Evolutionary conservation across 2,329 filamentous ascomycete genomes (phyloP), one percentile per base, ranked within the genome.

Genomic region (Trichophyton equinum): DNA sequence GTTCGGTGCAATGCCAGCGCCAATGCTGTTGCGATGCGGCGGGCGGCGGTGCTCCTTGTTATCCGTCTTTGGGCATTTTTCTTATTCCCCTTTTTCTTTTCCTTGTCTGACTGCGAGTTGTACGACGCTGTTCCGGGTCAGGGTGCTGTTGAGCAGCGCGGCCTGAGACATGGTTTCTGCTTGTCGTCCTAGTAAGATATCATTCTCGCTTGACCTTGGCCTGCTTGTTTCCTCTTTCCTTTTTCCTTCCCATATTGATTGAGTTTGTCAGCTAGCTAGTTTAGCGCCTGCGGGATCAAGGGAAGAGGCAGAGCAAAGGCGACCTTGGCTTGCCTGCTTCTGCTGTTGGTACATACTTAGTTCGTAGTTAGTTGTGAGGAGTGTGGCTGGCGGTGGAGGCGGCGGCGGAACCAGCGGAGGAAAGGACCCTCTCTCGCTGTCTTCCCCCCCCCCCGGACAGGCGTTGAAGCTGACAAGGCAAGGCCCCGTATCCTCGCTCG

Each of bases 111-210:
- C 46, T 51, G 46, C 49, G n/a, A 53, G 22, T 25, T 53, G 49
- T 53, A 30, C 49, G 49, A 53, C 49, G 18, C n/a, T 44, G 49
- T 20, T 30, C 49, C 49, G 49, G 49, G 49, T 13, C 49, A 38
- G 33, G 20, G 49, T 33, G 49, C 5, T 53, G 49, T 5, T 53
- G 46, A 22, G 22, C n/a, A 22, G 22, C n/a, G 49, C 15, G 49
- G 22, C 33, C 49, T 53, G 49, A 53, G 49, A 53, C 49, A 53
- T 53, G 49, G 49, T 27, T 53, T 53, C 47, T 53, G 46, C 47
- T 53, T 11, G 47, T n/a, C 15, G 11, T n/a, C 30, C 33, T 33
- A 33, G 30, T 5, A 44, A 44, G 15, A 20, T n/a, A 44, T 44
- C 40, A n/a, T n/a, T 5, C n/a, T 51, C 46, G 46, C 46, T 27